A percentile compares a stretch with the other conserved stretches of the same genome.
phyloP scores from a whole-genome alignment of 805 yeast genomes.

The Maudiozyma turicensis region DNA sequence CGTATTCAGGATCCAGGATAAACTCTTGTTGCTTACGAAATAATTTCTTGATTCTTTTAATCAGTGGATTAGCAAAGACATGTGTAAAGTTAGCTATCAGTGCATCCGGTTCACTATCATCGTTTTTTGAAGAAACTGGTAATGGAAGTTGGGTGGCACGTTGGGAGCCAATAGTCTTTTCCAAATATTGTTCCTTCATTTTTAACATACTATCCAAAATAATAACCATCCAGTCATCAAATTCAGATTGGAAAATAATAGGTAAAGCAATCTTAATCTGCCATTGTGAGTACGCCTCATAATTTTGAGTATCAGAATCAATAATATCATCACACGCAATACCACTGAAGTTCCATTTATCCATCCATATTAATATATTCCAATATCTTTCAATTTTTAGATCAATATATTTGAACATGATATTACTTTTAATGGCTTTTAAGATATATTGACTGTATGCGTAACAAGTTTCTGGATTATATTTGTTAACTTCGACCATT shows the following conservation, averaged over 20 bases:
- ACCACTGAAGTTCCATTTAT: conserved; percentile 80
- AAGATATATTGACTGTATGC: conserved; percentile 82
- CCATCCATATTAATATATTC: conserved; percentile 96
- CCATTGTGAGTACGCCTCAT: conserved; percentile 54
- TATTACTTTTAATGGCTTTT: conserved; percentile 68
- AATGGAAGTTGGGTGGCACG: conserved; percentile 59
- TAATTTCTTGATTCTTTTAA: conserved; percentile 56
- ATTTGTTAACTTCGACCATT: conserved; percentile 63
- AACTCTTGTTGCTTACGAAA: conserved; percentile 64
- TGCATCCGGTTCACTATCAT: conserved; percentile 30
- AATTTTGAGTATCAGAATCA: conserved; percentile 31
- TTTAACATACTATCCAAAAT: conserved; percentile 62
- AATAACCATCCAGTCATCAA: conserved; percentile 76
- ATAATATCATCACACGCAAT: conserved; percentile 35
- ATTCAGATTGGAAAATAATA: conserved; percentile 62
- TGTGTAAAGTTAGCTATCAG: conserved; percentile 42
- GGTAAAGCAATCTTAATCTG: conserved; percentile 71
- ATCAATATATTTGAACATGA: conserved; percentile 76
- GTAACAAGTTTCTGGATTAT: conserved; percentile 74
- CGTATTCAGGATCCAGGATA: conserved; percentile 53
- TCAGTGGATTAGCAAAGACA: conserved; percentile 51
- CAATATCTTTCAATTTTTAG: conserved; percentile 67
- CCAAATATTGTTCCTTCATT: conserved; percentile 33
- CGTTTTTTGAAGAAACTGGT: conserved; percentile 33
- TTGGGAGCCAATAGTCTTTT: conserved; percentile 38